phyloP scores from a whole-genome alignment of 2,329 filamentous ascomycete genomes.

The Lasiodiplodia gonubiensis region DNA sequence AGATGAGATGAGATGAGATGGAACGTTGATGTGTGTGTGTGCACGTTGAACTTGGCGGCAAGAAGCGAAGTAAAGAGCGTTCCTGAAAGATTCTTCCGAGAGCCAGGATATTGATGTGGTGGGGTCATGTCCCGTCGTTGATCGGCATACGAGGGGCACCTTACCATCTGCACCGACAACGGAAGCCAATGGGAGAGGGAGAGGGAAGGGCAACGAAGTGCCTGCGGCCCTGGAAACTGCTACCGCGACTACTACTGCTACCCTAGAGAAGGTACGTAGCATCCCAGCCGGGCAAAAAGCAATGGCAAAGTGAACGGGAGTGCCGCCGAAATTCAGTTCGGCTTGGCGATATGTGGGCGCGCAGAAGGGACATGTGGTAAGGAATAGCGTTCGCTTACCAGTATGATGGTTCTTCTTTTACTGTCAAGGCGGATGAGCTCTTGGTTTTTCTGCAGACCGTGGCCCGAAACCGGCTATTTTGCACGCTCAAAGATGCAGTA shows the following conservation, averaged over 20 bases:
- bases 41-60: no score
- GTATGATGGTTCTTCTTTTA: not conserved
- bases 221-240: not conserved
- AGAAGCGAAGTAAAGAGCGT: not conserved
- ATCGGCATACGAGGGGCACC: not conserved
- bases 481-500: not conserved
- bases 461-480: not conserved
- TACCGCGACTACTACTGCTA: constrained; percentile 11
- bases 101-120: not conserved
- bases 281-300: not conserved
- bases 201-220: not conserved
- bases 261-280: constrained; percentile 10
- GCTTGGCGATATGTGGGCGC: constrained; percentile 1
- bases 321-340: not conserved
- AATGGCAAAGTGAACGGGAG: not conserved
- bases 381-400: constrained; percentile 17
- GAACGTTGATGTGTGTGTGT: not conserved
- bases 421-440: not conserved
- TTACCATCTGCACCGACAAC: not conserved
- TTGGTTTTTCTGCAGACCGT: not conserved
- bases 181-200: not conserved
- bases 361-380: constrained; percentile 3
- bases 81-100: not conserved
- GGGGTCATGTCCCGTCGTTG: not conserved
- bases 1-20: not conserved